Evolutionary conservation across 805 yeast species (phyloP).

Genomic region (Scheffersomyces ergatensis): DNA sequence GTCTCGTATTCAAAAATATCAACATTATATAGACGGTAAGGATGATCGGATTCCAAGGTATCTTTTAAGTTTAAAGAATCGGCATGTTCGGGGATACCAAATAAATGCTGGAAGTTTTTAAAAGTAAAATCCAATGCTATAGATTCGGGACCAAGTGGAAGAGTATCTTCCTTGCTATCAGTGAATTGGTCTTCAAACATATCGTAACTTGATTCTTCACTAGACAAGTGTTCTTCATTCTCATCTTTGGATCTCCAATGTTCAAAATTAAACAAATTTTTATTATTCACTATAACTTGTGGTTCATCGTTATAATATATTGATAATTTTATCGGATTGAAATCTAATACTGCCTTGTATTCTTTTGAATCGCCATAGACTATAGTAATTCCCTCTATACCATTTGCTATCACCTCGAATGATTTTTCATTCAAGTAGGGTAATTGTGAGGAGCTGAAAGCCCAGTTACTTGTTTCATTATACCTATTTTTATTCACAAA

Average conservation of each 20-base stretch:
- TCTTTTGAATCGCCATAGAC: constrained; percentile 37
- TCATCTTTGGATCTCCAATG: constrained; percentile 56
- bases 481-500: constrained; percentile 48
- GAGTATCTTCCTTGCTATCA: constrained; percentile 61
- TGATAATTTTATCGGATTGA: constrained; percentile 49
- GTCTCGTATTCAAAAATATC: constrained; percentile 94
- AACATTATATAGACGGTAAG: constrained; percentile 87
- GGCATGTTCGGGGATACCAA: constrained; percentile 98
- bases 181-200: constrained; percentile 70
- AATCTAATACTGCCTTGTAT: constrained; percentile 40
- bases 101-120: constrained; percentile 58
- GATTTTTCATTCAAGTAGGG: constrained; percentile 6
- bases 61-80: constrained; percentile 73
- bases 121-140: constrained; percentile 77
- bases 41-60: constrained; percentile 56
- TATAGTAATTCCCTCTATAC: constrained; percentile 11
- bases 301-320: constrained; percentile 44
- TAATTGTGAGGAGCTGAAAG: constrained; percentile 34
- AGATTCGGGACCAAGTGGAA: constrained; percentile 88
- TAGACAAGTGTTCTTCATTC: constrained; percentile 29
- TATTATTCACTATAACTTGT: constrained; percentile 64
- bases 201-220: constrained; percentile 63
- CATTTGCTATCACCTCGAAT: constrained; percentile 12
- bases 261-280: constrained; percentile 74
- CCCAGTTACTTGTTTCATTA: constrained; percentile 59